Conservation (phyloP, 148 eudicot genomes). For the Cornus controversa region DNA sequence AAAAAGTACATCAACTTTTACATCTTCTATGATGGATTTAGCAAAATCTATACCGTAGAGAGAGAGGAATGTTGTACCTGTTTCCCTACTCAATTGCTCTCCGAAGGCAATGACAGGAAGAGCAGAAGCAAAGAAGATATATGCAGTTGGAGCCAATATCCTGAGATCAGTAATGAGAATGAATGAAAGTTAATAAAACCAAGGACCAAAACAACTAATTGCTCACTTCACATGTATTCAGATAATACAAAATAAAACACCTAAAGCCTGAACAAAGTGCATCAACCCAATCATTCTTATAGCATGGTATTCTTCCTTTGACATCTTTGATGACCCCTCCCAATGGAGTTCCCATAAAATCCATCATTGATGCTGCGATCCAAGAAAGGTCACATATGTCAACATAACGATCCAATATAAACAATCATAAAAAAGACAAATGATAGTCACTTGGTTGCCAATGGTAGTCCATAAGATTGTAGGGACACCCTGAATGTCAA, state of each 20-base stretch:
- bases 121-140: conserved; percentile 69
- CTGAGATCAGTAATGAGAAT: conserved; percentile 23
- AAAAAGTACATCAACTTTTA: background rate
- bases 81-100: conserved; percentile 60
- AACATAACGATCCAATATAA: background rate
- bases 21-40: background rate
- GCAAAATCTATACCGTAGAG: background rate
- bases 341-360: conserved; percentile 37
- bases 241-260: conserved; percentile 26
- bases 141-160: conserved; percentile 63
- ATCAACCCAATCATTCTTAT: conserved; percentile 49
- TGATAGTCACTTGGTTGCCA: background rate
- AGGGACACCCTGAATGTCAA: background rate
- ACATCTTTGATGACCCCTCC: conserved; percentile 40
- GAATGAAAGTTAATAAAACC: background rate
- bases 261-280: conserved; percentile 38
- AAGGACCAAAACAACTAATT: background rate
- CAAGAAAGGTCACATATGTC: background rate
- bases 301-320: conserved; percentile 45
- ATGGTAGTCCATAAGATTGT: background rate
- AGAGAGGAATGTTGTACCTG: conserved; percentile 34
- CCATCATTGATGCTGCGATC: conserved; percentile 28
- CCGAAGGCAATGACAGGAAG: conserved; percentile 83
- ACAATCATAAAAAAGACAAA: background rate
- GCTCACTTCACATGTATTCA: background rate